A percentile compares a stretch with the other conserved stretches of the same genome.
Evolutionary conservation across 805 yeast species (phyloP).

Genomic region (Wickerhamiella azyma): DNA sequence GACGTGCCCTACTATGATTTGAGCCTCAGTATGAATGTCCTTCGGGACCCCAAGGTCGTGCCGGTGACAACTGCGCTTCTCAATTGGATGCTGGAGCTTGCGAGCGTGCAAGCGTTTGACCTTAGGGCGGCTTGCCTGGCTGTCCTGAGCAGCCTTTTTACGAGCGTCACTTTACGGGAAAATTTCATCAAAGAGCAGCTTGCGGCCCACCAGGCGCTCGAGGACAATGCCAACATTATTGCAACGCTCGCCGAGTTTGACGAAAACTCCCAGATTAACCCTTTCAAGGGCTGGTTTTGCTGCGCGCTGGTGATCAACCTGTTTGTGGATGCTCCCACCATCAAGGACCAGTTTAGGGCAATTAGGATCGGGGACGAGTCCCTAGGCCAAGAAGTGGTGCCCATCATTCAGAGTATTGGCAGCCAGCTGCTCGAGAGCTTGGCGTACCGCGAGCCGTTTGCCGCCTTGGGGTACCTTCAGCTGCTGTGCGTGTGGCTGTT

Average conservation of each 20-base stretch:
- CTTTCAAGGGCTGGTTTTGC: slow-evolving; percentile 80
- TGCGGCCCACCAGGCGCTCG: slow-evolving; percentile 26
- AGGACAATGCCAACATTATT: slow-evolving; percentile 39
- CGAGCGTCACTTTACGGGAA: slow-evolving; percentile 45
- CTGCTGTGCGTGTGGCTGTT: slow-evolving; percentile 62
- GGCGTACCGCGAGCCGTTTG: slow-evolving; percentile 52
- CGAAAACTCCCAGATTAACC: slow-evolving; percentile 56
- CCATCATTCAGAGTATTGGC: slow-evolving; percentile 60
- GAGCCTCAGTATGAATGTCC: slow-evolving; percentile 31
- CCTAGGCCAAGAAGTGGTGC: slow-evolving; percentile 51
- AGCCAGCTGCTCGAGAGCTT: slow-evolving; percentile 59
- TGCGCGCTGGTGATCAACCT: slow-evolving; percentile 48
- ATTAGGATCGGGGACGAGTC: slow-evolving; percentile 41
- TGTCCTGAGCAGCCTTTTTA: slow-evolving; percentile 54
- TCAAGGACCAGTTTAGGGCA: slow-evolving; percentile 23
- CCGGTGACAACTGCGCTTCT: slow-evolving; percentile 66
- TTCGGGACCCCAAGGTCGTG: slow-evolving; percentile 28
- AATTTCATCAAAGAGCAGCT: slow-evolving; percentile 60
- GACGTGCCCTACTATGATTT: slow-evolving; percentile 92
- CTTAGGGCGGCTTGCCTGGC: slow-evolving; percentile 59
- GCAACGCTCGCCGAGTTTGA: slow-evolving; percentile 64
- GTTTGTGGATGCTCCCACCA: slow-evolving; percentile 31
- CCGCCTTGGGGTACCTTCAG: slow-evolving; percentile 64
- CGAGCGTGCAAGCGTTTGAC: slow-evolving; percentile 71
- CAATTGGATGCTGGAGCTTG: slow-evolving; percentile 69